phyloP scores from a whole-genome alignment of 2,329 filamentous ascomycete genomes.

The Penicillium expansum region DNA sequence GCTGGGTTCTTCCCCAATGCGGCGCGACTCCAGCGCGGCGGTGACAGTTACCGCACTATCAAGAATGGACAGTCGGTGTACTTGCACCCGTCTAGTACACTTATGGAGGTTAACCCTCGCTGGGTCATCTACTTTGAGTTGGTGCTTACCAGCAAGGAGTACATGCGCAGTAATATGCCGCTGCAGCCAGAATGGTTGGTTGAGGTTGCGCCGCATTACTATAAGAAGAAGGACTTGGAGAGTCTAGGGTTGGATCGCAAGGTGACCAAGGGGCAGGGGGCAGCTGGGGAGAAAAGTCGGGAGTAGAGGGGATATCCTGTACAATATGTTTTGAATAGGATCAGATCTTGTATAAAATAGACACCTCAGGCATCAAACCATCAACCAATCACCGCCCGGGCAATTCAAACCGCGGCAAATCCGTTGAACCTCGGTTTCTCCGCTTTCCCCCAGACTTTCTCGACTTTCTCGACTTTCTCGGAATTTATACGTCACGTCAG shows the following conservation, averaged over 20 bases:
- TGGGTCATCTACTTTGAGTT: conserved; percentile 85
- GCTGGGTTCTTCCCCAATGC: conserved; percentile 95
- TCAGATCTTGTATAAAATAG: neutral
- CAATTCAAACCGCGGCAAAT: conserved; percentile 18
- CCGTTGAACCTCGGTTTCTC: conserved; percentile 20
- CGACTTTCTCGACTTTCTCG: neutral
- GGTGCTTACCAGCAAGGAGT: conserved; percentile 92
- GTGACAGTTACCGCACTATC: conserved; percentile 85
- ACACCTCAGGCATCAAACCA: neutral
- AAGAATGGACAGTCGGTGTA: conserved; percentile 87
- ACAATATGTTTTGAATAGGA: neutral
- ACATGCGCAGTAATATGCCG: conserved; percentile 83
- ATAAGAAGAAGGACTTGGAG: conserved; percentile 88
- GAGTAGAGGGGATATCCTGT: conserved; percentile 19
- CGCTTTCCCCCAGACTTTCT: conserved; percentile 15
- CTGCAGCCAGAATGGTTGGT: conserved; percentile 80
- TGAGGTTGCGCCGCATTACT: conserved; percentile 90
- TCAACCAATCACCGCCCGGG: conserved; percentile 15
- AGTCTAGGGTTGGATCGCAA: conserved; percentile 73
- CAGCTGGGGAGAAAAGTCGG: conserved; percentile 41
- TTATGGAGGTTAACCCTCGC: conserved; percentile 76
- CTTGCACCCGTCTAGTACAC: conserved; percentile 82
- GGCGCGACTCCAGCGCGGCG: conserved; percentile 75
- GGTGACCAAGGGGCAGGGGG: conserved; percentile 60
- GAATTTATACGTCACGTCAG: too few relatives aligned